phyloP scores from a whole-genome alignment of 208 protist species.

The Wallacemonas collosoma region DNA sequence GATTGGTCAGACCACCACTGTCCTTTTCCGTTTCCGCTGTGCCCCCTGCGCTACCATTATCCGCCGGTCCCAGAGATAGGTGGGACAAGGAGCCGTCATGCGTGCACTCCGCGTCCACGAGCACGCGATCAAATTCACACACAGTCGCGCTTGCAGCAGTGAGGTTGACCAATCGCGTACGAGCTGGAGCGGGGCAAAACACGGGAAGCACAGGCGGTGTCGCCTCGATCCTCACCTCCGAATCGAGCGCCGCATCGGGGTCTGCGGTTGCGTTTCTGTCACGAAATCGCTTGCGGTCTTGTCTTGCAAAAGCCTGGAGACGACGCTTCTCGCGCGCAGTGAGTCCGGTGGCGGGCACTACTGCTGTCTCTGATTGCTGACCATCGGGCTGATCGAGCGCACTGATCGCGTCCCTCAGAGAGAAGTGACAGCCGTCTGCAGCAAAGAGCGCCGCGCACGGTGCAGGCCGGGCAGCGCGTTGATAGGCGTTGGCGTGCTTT shows the following conservation, averaged over 20 bases:
- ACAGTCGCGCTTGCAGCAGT: not conserved
- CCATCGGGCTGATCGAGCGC: constrained; percentile 21
- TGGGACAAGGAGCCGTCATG: constrained; percentile 88
- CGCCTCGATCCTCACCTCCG: too few species aligned
- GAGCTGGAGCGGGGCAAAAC: not conserved
- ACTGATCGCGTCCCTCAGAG: constrained; percentile 15
- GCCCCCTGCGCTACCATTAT: not conserved
- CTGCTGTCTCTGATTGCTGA: too few species aligned
- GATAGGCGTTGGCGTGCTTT: constrained; percentile 30
- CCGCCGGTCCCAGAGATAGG: constrained; percentile 30
- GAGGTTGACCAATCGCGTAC: not conserved
- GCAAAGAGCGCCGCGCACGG: constrained; percentile 48
- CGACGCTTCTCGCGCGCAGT: constrained; percentile 35
- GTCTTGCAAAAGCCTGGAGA: constrained; percentile 7
- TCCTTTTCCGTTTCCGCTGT: not conserved
- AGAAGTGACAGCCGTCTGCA: constrained; percentile 47
- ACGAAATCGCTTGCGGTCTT: constrained; percentile 17
- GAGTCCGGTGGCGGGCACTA: constrained; percentile 24
- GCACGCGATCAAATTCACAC: constrained; percentile 69
- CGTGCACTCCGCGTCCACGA: constrained; percentile 92
- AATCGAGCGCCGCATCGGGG: not conserved
- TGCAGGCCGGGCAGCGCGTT: not conserved
- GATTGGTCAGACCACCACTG: constrained; percentile 56
- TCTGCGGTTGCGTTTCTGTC: not conserved
- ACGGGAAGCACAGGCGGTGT: not conserved